Base-by-base conservation (phyloP, 345 rosid genomes). In the Rhodomyrtus tomentosa region DNA sequence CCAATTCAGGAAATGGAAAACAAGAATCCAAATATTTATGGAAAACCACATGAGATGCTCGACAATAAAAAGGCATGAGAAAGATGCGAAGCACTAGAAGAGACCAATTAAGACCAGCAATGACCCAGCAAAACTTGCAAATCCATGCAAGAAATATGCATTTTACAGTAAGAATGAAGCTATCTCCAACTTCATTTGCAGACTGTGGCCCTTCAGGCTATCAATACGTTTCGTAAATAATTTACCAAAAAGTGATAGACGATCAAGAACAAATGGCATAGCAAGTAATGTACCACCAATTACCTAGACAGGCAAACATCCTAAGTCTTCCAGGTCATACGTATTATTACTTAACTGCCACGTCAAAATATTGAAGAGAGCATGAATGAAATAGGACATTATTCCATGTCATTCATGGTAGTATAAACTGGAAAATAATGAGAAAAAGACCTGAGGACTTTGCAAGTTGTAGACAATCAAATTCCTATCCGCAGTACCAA, bases 401-500 rank as follows among this genome's bases (percentile, higher is more conserved):
- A 49, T 68, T 68, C 76, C 79, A 36, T 68, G 45, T 68, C 79
- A 68, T 68, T 62, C 36, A 68, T 4, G 45, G 79, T 18, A 36
- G 42, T 76, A 55, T 80, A 85, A 5, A 25, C 50, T 73, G 79
- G 50, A 55, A 48, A 58, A 29, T 87, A 27, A 25, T 55, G 84
- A 83, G 83, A 82, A 58, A 55, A 83, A 62, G 84, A 95, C 99
- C 99, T 98, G 98, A 82, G 99, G 99, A 85, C 88, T 95, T 89
- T 94, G 95, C 91, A 96, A 88, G 90, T 98, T 95, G 88, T 88
- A 96, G 85, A 96, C 91, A 80, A 96, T 88, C 56, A 98, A 87
- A 89, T 98, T 96, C 90, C 99, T 93, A 82, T 98, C 99, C 2
- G 99, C 99, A 84, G 99, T 96, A 52, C 94, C 99, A 52, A 96